Evolutionary conservation across 2,329 filamentous ascomycete species (phyloP).

Genomic region (Hypoxylon sp.): DNA sequence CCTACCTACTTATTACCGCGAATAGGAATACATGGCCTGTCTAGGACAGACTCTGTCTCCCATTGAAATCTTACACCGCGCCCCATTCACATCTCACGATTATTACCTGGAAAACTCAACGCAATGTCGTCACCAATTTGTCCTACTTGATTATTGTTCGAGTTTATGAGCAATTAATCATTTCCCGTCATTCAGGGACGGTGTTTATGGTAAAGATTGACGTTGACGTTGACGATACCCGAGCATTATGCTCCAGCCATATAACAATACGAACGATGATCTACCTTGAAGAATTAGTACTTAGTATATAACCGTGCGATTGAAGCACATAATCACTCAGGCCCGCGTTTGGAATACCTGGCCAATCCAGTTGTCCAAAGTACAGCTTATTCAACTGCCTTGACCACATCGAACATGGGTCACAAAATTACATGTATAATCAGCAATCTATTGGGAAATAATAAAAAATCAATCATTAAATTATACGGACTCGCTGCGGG

Average conservation of each 20-base stretch:
- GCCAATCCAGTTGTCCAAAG: slow-evolving; percentile 13
- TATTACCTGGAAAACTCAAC: slow-evolving; percentile 30
- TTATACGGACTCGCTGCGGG: slow-evolving; percentile 15
- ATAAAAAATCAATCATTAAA: slow-evolving; percentile 13
- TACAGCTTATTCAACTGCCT: slow-evolving; percentile 14
- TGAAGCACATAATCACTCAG: slow-evolving; percentile 31
- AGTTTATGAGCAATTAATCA: slow-evolving; percentile 27
- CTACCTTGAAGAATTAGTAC: slow-evolving; percentile 33
- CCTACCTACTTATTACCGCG: slow-evolving; percentile 19
- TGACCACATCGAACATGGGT: slow-evolving; percentile 8
- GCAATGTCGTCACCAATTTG: slow-evolving; percentile 31
- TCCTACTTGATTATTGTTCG: slow-evolving; percentile 27
- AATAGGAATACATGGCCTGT: slow-evolving; percentile 22
- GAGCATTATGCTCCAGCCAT: slow-evolving; percentile 34
- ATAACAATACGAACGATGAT: slow-evolving; percentile 33
- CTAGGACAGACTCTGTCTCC: slow-evolving; percentile 21
- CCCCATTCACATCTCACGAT: slow-evolving; percentile 24
- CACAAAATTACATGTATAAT: slow-evolving; percentile 18
- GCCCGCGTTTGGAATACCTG: slow-evolving; percentile 17
- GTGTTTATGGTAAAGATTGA: slow-evolving; percentile 40
- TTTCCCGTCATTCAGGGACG: slow-evolving; percentile 18
- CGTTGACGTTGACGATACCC: slow-evolving; percentile 45
- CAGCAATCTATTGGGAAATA: slow-evolving; percentile 17
- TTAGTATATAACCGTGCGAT: slow-evolving; percentile 35
- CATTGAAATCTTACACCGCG: slow-evolving; percentile 25